Percentiles rank a stretch among this genome's conserved stretches.
These are phyloP conservation scores for Puccinia hordei DNA, from an alignment of 1,284 basidiomycete genomes.

Conservation along the genomic window DNA sequence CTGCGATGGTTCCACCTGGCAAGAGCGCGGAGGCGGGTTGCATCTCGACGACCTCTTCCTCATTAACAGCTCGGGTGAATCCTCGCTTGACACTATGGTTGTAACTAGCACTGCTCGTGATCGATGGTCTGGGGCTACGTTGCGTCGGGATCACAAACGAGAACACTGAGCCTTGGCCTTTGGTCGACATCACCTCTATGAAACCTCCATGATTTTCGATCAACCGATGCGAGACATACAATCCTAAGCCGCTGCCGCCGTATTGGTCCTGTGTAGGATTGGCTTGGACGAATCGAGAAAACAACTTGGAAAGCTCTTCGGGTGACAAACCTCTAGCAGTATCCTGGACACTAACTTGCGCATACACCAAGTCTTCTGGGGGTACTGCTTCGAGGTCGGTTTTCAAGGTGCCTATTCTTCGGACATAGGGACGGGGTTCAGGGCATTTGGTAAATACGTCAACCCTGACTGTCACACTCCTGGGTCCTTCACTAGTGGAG, in stretches of 20 bases:
- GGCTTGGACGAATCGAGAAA: constrained; percentile 47
- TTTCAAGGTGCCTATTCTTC: constrained; percentile 40
- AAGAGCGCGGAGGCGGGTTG: constrained; percentile 34
- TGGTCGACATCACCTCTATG: constrained; percentile 47
- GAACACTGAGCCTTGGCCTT: constrained; percentile 47
- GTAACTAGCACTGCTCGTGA: not conserved
- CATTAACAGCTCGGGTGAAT: constrained; percentile 18
- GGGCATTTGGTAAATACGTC: constrained; percentile 41
- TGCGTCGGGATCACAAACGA: constrained; percentile 47
- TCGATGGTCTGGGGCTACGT: constrained; percentile 9
- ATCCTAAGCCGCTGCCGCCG: constrained; percentile 42
- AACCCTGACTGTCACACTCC: constrained; percentile 40
- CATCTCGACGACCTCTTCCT: constrained; percentile 41
- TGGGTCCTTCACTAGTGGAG: constrained; percentile 30
- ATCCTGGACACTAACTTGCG: constrained; percentile 41
- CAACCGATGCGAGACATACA: constrained; percentile 48
- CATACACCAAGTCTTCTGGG: constrained; percentile 26
- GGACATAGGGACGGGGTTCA: constrained; percentile 26
- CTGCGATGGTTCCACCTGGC: constrained; percentile 27
- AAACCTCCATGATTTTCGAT: constrained; percentile 50
- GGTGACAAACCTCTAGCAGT: constrained; percentile 47
- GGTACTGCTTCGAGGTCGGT: constrained; percentile 17
- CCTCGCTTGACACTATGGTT: constrained; percentile 7
- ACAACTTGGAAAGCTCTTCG: constrained; percentile 42
- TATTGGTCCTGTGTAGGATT: constrained; percentile 51